These are phyloP conservation scores for Parsonsia alboflavescens DNA, from an alignment of 257 asterid species.

Conservation along the genomic window DNA sequence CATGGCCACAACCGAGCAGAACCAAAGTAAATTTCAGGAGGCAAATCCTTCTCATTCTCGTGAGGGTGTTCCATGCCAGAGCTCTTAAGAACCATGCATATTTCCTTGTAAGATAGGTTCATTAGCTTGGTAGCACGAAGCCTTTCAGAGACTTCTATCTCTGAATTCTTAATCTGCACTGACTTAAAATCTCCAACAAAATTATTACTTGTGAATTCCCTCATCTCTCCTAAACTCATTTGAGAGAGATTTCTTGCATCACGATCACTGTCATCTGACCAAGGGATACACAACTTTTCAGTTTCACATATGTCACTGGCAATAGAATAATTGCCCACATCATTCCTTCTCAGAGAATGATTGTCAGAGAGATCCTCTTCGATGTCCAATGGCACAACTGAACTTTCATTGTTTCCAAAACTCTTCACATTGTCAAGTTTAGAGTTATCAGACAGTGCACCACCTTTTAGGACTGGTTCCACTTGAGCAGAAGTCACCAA, in stretches of 20 bases:
- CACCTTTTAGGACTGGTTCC: conserved; percentile 15
- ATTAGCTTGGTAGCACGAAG: conserved; percentile 23
- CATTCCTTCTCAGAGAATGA: conserved; percentile 16
- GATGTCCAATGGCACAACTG: conserved; percentile 6
- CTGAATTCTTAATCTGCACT: conserved; percentile 8
- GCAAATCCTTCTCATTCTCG: conserved; percentile 28
- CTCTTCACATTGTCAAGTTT: conserved; percentile 8
- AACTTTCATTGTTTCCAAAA: conserved; percentile 20
- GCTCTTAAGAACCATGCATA: conserved; percentile 33
- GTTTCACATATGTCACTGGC: conserved; percentile 16
- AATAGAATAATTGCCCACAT: conserved; percentile 8
- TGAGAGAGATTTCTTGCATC: conserved; percentile 14
- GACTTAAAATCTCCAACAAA: conserved; percentile 13
- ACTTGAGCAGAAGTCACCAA: conserved; percentile 15
- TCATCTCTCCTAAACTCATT: conserved; percentile 11
- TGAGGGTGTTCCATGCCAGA: conserved; percentile 34
- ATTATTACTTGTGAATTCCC: conserved; percentile 19
- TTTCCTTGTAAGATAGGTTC: conserved; percentile 40
- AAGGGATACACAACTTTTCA: conserved; percentile 2
- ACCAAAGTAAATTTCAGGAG: conserved; percentile 50
- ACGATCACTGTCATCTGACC: conserved; percentile 21
- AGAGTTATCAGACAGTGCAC: background rate
- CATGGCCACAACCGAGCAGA: conserved; percentile 72
- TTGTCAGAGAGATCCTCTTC: conserved; percentile 14
- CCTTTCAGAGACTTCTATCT: conserved; percentile 11